Base-by-base conservation (phyloP, 495 filamentous ascomycete genomes). In the Trichoderma virens region DNA sequence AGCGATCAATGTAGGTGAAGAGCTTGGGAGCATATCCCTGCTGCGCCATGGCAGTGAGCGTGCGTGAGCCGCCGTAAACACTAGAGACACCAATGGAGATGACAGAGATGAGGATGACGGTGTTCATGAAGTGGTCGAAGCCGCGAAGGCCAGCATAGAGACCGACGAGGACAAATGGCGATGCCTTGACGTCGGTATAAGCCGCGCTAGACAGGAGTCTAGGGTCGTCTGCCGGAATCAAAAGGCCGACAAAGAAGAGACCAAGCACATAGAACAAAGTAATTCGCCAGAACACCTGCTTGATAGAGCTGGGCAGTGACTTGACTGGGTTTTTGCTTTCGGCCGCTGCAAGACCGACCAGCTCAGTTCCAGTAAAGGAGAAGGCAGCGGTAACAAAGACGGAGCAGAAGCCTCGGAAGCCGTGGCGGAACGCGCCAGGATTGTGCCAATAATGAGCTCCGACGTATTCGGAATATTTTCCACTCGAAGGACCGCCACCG, bases 271-370 rank as follows among this genome's bases (percentile, higher is more conserved):
- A 95, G 79, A 97, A 95, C 76, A 95, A 83, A 62, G 88, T 73
- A 70, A 97, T 90, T 60, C 92, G 88, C 80, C 89, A 93, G 74
- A 96, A 93, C 61, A 91, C 90, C 63, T 91, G 85, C 54, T 87
- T 87, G 9, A 87, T 87, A 5, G 92, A 92, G 65, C 82, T 82
- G 61, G 91, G 91, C 63, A 96, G 85, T 56, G 89, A 88, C 69
- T 85, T 86, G 38, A 86, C 79, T 3, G 92, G 92, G 65, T 90
- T 90, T 28, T 82, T 83, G 64, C 90, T 87, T 73, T 96, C 92
- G 65, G 89, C 89, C 18, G 88, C 91, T 0, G 91, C 88, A 14
- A 94, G 82, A 60, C 84, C 87, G 28, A 90, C 83, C 67, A 88
- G 80, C 70, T 93, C 89, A 18, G 85, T 88, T 35, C 88, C 88